These are phyloP conservation scores for Podospora tetraspora DNA, from an alignment of 495 filamentous ascomycete genomes.

Conservation along the genomic window DNA sequence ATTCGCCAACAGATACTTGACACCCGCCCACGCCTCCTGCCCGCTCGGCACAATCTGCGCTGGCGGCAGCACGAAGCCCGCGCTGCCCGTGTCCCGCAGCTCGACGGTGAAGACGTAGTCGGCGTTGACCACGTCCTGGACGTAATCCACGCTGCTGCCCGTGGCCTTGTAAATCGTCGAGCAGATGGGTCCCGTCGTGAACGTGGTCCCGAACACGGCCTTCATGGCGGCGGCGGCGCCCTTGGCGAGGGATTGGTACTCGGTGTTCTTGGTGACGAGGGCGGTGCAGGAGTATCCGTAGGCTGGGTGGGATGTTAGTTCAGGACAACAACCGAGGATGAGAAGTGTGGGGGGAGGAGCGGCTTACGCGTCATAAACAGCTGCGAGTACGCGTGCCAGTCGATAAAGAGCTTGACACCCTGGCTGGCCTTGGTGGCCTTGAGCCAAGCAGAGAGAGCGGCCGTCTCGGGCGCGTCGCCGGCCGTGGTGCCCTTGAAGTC, in stretches of 20 bases:
- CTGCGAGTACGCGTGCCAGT: slow-evolving; percentile 58
- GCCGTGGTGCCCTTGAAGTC: slow-evolving; percentile 45
- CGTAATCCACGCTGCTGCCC: slow-evolving; percentile 52
- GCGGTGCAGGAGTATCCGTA: slow-evolving; percentile 37
- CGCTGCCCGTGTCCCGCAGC: slow-evolving; percentile 40
- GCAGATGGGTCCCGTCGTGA: slow-evolving; percentile 52
- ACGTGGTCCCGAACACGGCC: slow-evolving; percentile 45
- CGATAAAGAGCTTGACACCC: slow-evolving; percentile 55
- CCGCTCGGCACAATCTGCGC: slow-evolving; percentile 49
- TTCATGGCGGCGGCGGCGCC: slow-evolving; percentile 42
- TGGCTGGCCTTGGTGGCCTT: slow-evolving; percentile 35
- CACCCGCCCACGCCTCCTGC: slow-evolving; percentile 50
- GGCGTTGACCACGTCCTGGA: slow-evolving; percentile 46
- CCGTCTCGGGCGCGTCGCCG: slow-evolving; percentile 48
- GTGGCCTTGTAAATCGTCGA: slow-evolving; percentile 55
- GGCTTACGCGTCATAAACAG: slow-evolving; percentile 29
- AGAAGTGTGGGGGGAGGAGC: background rate
- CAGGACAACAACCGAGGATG: no score
- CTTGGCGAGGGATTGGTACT: slow-evolving; percentile 40
- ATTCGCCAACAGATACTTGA: slow-evolving; percentile 47
- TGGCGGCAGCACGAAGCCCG: slow-evolving; percentile 54
- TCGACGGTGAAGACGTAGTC: slow-evolving; percentile 55
- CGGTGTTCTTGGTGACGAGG: slow-evolving; percentile 40
- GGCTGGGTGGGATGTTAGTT: slow-evolving; percentile 18
- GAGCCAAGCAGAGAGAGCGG: slow-evolving; percentile 39